phyloP scores from a whole-genome alignment of 2,329 filamentous ascomycete genomes.

The Beauveria pseudobassiana region DNA sequence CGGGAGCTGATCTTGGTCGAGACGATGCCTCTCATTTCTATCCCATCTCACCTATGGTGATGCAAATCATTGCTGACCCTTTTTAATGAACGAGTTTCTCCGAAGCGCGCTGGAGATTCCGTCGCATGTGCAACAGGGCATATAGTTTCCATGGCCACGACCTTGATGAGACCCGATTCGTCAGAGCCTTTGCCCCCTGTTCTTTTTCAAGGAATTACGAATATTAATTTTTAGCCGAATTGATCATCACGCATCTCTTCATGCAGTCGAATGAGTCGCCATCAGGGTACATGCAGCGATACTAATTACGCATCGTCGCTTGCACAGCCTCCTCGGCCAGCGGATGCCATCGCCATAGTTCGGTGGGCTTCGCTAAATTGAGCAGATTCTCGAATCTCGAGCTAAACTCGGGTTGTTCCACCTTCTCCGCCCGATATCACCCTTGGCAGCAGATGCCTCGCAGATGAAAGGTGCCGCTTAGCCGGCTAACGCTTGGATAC shows the following conservation, averaged over 20 bases:
- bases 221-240: too few species aligned
- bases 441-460: not conserved
- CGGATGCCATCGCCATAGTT: too few species aligned
- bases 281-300: not conserved
- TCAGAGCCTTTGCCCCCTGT: not conserved
- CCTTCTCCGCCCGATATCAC: not conserved
- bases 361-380: not conserved
- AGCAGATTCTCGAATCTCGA: not conserved
- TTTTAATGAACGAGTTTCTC: not conserved
- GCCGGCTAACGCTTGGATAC: not conserved
- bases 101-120: not conserved
- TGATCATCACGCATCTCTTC: not conserved
- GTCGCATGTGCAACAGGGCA: not conserved
- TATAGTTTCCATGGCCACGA: not conserved
- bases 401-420: not conserved
- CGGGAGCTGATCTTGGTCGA: too few species aligned
- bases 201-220: not conserved
- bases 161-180: not conserved
- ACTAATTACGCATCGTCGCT: not conserved
- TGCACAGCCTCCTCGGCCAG: not conserved
- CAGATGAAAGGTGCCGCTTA: not conserved
- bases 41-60: not conserved
- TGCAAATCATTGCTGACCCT: not conserved
- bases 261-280: not conserved
- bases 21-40: too few species aligned